These are phyloP conservation scores for Wakefieldia striispora DNA, from an alignment of 768 basidiomycete genomes.

Conservation along the genomic window DNA sequence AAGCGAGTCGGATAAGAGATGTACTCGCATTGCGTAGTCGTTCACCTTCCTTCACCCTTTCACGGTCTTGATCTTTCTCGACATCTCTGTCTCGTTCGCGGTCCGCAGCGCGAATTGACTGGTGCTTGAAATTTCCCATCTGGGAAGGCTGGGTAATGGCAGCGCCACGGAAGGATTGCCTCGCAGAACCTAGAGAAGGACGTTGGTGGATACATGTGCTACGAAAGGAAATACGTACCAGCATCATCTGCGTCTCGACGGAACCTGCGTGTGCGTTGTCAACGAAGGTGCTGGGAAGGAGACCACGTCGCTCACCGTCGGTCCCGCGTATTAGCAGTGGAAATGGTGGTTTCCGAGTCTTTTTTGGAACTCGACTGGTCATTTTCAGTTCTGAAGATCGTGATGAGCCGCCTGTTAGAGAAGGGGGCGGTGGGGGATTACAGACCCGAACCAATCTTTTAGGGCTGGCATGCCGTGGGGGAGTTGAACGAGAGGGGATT, in stretches of 20 bases:
- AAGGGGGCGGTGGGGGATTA: conserved; percentile 19
- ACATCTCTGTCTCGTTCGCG: conserved; percentile 48
- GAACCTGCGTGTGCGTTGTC: conserved; percentile 46
- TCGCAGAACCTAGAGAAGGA: conserved; percentile 46
- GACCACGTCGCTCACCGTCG: conserved; percentile 49
- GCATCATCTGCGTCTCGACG: conserved; percentile 75
- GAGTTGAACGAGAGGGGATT: conserved; percentile 70
- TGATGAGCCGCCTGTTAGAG: conserved; percentile 17
- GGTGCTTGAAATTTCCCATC: conserved; percentile 93
- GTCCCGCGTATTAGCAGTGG: conserved; percentile 56
- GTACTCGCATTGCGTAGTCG: conserved; percentile 63
- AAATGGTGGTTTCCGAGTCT: conserved; percentile 57
- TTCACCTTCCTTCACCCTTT: conserved; percentile 76
- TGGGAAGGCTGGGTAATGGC: conserved; percentile 76
- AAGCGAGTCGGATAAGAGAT: neutral
- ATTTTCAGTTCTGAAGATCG: conserved; percentile 45
- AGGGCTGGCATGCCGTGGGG: conserved; percentile 78
- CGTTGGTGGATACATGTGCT: conserved; percentile 3
- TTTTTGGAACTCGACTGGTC: conserved; percentile 45
- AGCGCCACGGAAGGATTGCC: conserved; percentile 67
- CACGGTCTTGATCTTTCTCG: conserved; percentile 50
- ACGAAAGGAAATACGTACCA: conserved; percentile 40
- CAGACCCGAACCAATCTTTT: conserved; percentile 88
- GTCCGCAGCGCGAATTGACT: conserved; percentile 70
- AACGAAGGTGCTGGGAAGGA: neutral